Percentiles rank a stretch among this genome's conserved stretches.
phyloP scores from a whole-genome alignment of 1,284 basidiomycete species.

The Rhodotorula sp. region DNA sequence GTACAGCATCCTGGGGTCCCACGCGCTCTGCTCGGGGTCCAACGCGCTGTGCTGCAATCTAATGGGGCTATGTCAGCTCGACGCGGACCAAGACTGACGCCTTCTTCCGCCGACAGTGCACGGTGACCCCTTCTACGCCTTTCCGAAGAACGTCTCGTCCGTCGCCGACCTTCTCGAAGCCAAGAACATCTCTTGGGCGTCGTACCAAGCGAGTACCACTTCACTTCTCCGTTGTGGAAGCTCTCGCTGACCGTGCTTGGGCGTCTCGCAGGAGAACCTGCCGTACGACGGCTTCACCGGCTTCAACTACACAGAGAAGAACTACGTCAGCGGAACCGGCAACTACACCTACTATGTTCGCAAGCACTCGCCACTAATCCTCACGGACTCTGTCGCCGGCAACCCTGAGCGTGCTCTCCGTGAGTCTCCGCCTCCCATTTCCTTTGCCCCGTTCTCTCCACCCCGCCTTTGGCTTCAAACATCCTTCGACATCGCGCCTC shows the following conservation, averaged over 20 bases:
- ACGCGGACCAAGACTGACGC: no score
- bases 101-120: conserved; percentile 39
- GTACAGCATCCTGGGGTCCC: no score
- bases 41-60: no score
- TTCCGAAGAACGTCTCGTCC: conserved; percentile 55
- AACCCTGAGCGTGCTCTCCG: conserved; percentile 53
- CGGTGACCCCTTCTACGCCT: conserved; percentile 53
- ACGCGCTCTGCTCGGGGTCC: no score
- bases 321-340: conserved; percentile 53
- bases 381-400: conserved; percentile 47
- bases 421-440: no score
- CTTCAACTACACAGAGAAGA: conserved; percentile 52
- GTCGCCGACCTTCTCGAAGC: conserved; percentile 63
- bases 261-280: conserved; percentile 59
- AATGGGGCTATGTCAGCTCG: no score
- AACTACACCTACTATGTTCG: conserved; percentile 49
- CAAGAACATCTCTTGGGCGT: conserved; percentile 55
- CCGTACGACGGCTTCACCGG: conserved; percentile 54
- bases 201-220: conserved; percentile 58
- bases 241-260: no score
- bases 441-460: no score
- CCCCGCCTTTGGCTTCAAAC: no score
- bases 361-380: conserved; percentile 47
- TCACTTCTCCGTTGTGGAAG: conserved; percentile 26
- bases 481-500: no score